These are phyloP conservation scores for Colletotrichum sp. DNA, from an alignment of 2,329 filamentous ascomycete species.

Conservation along the genomic window DNA sequence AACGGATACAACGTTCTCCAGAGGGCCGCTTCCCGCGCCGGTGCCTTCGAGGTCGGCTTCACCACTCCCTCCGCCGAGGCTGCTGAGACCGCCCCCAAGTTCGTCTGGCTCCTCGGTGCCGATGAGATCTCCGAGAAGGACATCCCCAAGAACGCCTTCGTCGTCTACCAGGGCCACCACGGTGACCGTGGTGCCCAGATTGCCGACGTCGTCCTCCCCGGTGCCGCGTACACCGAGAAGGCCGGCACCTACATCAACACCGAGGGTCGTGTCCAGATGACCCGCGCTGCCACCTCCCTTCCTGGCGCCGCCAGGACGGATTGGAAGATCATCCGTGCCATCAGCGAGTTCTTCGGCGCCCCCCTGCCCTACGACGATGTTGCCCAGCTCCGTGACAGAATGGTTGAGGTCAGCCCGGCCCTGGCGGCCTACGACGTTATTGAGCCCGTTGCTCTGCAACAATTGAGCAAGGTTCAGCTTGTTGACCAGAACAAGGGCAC, in stretches of 20 bases:
- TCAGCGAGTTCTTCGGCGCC: slow-evolving; percentile 85
- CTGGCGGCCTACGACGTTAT: slow-evolving; percentile 90
- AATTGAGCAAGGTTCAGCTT: slow-evolving; percentile 90
- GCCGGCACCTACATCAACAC: slow-evolving; percentile 96
- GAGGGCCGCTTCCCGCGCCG: slow-evolving; percentile 87
- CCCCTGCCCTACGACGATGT: slow-evolving; percentile 94
- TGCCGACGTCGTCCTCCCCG: slow-evolving; percentile 91
- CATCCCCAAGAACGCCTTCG: slow-evolving; percentile 93
- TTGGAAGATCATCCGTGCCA: slow-evolving; percentile 98
- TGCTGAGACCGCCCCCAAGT: slow-evolving; percentile 86
- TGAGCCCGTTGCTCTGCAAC: slow-evolving; percentile 75
- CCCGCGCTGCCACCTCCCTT: slow-evolving; percentile 84
- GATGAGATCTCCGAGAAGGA: slow-evolving; percentile 87
- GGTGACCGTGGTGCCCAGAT: slow-evolving; percentile 92
- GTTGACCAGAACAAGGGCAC: slow-evolving; percentile 95
- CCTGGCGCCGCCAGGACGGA: slow-evolving; percentile 91
- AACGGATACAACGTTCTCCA: slow-evolving; percentile 98
- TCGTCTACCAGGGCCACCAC: slow-evolving; percentile 98
- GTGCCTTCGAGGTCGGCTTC: slow-evolving; percentile 96
- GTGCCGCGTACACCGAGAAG: slow-evolving; percentile 97
- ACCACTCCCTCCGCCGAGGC: slow-evolving; percentile 82
- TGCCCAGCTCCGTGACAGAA: slow-evolving; percentile 85
- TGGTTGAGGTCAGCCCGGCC: slow-evolving; percentile 92
- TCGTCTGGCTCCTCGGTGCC: slow-evolving; percentile 94
- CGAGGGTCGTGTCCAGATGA: slow-evolving; percentile 94